Evolutionary conservation across 2,329 filamentous ascomycete species (phyloP).

Genomic region (Colletotrichum kahawae): DNA sequence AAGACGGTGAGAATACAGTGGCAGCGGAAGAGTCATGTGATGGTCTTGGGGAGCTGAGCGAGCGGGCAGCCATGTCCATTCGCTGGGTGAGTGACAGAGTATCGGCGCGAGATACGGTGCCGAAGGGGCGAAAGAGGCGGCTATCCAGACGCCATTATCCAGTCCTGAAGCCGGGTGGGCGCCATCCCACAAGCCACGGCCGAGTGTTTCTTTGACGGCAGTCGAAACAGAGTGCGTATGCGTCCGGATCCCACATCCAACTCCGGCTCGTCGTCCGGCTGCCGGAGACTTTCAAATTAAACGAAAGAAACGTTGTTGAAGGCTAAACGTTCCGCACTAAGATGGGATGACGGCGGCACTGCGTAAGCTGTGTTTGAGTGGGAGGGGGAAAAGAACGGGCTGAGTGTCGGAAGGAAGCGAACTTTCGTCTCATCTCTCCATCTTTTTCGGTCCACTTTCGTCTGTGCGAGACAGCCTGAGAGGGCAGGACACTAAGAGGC

Average conservation of each 20-base stretch:
- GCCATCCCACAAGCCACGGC: neutral
- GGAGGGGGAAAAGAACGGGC: neutral
- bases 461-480: neutral
- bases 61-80: neutral
- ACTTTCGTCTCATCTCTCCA: neutral
- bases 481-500: neutral
- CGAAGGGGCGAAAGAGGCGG: neutral
- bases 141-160: slow-evolving; percentile 6
- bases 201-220: neutral
- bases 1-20: slow-evolving; percentile 14
- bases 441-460: neutral
- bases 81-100: neutral
- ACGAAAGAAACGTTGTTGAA: neutral
- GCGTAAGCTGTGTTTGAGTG: slow-evolving; percentile 3
- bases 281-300: neutral
- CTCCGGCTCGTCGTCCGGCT: neutral
- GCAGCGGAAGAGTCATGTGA: neutral
- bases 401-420: slow-evolving; percentile 15
- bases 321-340: neutral
- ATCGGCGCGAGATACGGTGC: neutral
- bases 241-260: neutral
- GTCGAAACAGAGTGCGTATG: neutral
- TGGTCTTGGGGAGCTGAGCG: neutral
- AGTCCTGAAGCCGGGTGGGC: neutral
- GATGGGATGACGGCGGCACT: neutral